Base-by-base conservation (phyloP, 192 early-diverging fungal genomes). In the Coemansia sp. region DNA sequence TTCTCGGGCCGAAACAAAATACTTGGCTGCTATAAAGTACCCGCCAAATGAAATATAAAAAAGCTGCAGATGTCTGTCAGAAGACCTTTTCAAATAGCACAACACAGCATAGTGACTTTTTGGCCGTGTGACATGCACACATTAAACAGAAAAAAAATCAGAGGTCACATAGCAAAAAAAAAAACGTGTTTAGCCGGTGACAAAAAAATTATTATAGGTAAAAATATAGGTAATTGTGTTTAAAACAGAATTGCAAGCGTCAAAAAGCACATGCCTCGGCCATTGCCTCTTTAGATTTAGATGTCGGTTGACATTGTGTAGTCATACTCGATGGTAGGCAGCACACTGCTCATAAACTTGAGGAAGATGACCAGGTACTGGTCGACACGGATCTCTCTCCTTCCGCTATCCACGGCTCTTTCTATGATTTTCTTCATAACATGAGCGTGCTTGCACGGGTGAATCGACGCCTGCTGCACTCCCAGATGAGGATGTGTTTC, bases 291-390 rank as follows among this genome's bases (percentile, higher is more conserved):
- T 45, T 45, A 45, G 59, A 17, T 60, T 33, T 77, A 87, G 28
- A 75, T 66, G 63, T 87, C 91, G 5, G 91, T 86, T 58, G 89
- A 89, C 70, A 92, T 92, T 14, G 93, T 97, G 69, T 93, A 95
- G 85, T 99, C 97, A 77, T 97, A 99, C 80, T 99, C 96, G 56
- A 99, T 96, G 6, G 96, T 97, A 8, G 97, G 97, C 57, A 98
- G 84, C 32, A 99, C 94, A 42, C 90, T 91, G 60, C 90, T 90
- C 90, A 99, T 96, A 68, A 99, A 99, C 82, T 99, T 97, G 64
- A 97, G 82, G 81, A 97, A 97, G 65, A 97, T 89, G 69, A 97
- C 86, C 65, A 99, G 79, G 69, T 97, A 93, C 86, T 96, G 93
- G 73, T 99, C 95, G 18, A 99, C 95, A 8, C 95, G 84, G 33